Percentiles rank a stretch among this genome's conserved stretches.
phyloP scores from a whole-genome alignment of 371 early-diverging fungal genomes.

The Mucor ambiguus region DNA sequence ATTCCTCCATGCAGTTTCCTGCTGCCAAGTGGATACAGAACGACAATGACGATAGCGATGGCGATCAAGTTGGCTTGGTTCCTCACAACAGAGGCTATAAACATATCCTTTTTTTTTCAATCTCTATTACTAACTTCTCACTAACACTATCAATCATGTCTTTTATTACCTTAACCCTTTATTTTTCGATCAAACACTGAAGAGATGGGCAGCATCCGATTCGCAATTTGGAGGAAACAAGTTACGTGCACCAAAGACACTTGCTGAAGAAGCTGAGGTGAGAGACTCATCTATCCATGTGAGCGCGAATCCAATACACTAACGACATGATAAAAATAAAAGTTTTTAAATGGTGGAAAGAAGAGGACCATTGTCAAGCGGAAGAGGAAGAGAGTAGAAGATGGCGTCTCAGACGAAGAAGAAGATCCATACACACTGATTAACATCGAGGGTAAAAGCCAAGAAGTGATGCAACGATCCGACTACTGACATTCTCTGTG shows the following conservation, averaged over 20 bases:
- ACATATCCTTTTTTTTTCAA: slow-evolving; percentile 57
- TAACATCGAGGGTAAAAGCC: slow-evolving; percentile 53
- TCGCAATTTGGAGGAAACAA: slow-evolving; percentile 47
- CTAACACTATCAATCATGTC: neutral
- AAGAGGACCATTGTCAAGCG: slow-evolving; percentile 45
- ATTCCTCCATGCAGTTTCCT: slow-evolving; percentile 13
- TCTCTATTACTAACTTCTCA: neutral
- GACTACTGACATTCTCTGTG: neutral
- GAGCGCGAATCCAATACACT: neutral
- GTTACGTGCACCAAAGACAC: slow-evolving; percentile 37
- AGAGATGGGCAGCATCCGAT: slow-evolving; percentile 44
- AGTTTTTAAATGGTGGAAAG: slow-evolving; percentile 45
- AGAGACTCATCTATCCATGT: neutral
- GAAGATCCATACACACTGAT: slow-evolving; percentile 57
- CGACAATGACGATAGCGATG: slow-evolving; percentile 40
- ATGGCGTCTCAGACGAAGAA: slow-evolving; percentile 45
- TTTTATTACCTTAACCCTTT: slow-evolving; percentile 32
- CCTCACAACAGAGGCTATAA: slow-evolving; percentile 61
- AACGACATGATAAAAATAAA: neutral
- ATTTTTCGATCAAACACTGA: slow-evolving; percentile 31
- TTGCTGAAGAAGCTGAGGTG: slow-evolving; percentile 48
- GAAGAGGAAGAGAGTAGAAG: slow-evolving; percentile 40
- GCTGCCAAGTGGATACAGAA: slow-evolving; percentile 34
- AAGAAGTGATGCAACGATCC: neutral
- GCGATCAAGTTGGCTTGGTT: slow-evolving; percentile 47